Evolutionary conservation across 2,329 filamentous ascomycete species (phyloP), one percentile per base, ranked within the genome.

Genomic region (Colletotrichum tamarilloi): DNA sequence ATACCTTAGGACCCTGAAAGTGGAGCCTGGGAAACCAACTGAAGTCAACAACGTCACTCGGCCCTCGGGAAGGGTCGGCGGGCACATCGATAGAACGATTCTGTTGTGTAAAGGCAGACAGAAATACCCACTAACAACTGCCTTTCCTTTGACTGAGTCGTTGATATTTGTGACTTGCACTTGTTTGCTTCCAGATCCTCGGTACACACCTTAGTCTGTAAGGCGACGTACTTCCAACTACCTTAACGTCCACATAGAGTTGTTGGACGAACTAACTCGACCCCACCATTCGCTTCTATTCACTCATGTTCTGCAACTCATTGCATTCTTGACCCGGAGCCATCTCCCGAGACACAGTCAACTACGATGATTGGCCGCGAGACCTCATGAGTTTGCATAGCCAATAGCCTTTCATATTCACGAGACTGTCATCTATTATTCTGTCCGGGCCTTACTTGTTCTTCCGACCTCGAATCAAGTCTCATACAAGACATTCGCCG

Each of bases 31-130:
- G 38, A 62, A 73, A 62, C 69, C 60, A 75, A 74, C 55, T 74
- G 62, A 66, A 67, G 63, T 75, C 73, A 67, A 67, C 71, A 75
- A 75, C 73, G 73, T 75, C 73, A 75, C 71, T 74, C 52, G 52
- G 57, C 63, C 62, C 72, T 73, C 70, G 67, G 60, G 56, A 62
- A 73, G 46, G 57, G 42, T 71, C 24, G 26, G 58, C 52, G 66
- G 60, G 49, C 60, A 24, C 28, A 52, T 35, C 38, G 62, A 46
- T 19, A 42, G 35, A 71, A 30, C 55, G 28, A 70, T 58, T 64
- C 28, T n/a, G 35, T 30, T 71, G 60, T 71, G 30, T 59, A 42
- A 30, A 30, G 56, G 14, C 28, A 52, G 14, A 24, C 26, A 56
- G 56, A 71, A 66, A 28, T 32, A 66, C 56, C 55, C 38, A 62